phyloP scores from a whole-genome alignment of 176 grass and related monocot genomes.

The Aegilops speltoides region DNA sequence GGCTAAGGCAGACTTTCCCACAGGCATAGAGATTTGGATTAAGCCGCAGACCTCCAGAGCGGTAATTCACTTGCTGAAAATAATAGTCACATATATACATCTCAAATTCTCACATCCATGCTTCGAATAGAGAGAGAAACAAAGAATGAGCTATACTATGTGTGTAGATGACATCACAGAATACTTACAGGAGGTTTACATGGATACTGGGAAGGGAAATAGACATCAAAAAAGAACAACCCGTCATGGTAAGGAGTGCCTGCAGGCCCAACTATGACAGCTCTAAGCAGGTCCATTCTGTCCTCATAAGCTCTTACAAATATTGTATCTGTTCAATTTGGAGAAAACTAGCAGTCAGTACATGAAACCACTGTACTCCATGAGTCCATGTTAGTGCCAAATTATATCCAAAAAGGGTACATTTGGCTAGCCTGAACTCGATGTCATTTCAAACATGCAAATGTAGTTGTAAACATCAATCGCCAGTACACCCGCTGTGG shows the following conservation, averaged over 20 bases:
- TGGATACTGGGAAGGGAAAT: constrained; percentile 75
- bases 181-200: constrained; percentile 59
- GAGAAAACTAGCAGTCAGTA: constrained; percentile 16
- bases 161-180: constrained; percentile 13
- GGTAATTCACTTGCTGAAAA: constrained; percentile 79
- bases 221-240: constrained; percentile 81
- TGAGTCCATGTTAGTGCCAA: neutral
- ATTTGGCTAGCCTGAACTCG: neutral
- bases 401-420: neutral
- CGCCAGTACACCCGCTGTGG: neutral
- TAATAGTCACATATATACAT: constrained; percentile 10
- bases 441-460: constrained; percentile 21
- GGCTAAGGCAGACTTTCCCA: constrained; percentile 86
- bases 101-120: neutral
- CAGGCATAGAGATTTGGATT: constrained; percentile 82
- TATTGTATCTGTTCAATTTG: constrained; percentile 65
- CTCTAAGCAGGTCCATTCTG: constrained; percentile 88
- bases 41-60: constrained; percentile 69
- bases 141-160: constrained; percentile 10
- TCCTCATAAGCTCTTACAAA: constrained; percentile 83
- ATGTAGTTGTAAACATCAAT: neutral
- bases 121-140: constrained; percentile 22
- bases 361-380: neutral
- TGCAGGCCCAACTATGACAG: constrained; percentile 70
- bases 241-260: constrained; percentile 89